Conservation (phyloP, 768 basidiomycete genomes). For the Leccinum aurantiacum region DNA sequence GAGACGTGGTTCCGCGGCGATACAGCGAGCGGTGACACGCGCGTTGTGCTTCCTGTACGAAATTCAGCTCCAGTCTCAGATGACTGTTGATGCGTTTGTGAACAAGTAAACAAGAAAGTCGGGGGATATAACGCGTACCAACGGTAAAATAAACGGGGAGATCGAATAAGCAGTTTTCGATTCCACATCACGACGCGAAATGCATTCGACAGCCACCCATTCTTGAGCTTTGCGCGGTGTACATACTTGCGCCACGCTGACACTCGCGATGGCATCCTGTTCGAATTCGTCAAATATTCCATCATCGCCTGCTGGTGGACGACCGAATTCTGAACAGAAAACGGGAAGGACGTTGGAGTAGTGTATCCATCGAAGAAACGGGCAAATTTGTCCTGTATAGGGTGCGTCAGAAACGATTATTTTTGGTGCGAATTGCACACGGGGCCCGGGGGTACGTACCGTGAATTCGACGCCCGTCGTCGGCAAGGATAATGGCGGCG, state of each 20-base stretch:
- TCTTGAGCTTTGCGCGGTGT: constrained; percentile 67
- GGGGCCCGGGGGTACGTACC: too few species aligned
- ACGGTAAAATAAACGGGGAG: constrained; percentile 41
- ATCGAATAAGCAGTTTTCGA: constrained; percentile 76
- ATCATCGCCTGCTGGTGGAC: too few species aligned
- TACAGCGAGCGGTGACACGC: constrained; percentile 59
- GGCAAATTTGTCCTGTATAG: too few species aligned
- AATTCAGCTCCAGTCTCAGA: constrained; percentile 81
- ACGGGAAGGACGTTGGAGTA: too few species aligned
- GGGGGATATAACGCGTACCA: constrained; percentile 42
- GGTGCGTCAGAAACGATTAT: too few species aligned
- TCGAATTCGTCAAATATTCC: too few species aligned
- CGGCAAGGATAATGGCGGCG: too few species aligned
- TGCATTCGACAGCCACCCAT: constrained; percentile 87
- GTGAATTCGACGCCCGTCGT: too few species aligned
- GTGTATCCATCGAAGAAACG: too few species aligned
- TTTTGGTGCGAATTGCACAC: too few species aligned
- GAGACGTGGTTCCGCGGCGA: constrained; percentile 70
- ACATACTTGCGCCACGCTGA: constrained; percentile 66
- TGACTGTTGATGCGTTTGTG: constrained; percentile 58
- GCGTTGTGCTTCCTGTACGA: constrained; percentile 81
- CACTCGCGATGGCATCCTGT: constrained; percentile 52
- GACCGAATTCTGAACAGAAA: too few species aligned
- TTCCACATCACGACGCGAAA: constrained; percentile 75
- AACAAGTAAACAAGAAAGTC: neutral